These are phyloP conservation scores for Solanum sejunctum DNA, from an alignment of 257 asterid genomes.

Conservation along the genomic window DNA sequence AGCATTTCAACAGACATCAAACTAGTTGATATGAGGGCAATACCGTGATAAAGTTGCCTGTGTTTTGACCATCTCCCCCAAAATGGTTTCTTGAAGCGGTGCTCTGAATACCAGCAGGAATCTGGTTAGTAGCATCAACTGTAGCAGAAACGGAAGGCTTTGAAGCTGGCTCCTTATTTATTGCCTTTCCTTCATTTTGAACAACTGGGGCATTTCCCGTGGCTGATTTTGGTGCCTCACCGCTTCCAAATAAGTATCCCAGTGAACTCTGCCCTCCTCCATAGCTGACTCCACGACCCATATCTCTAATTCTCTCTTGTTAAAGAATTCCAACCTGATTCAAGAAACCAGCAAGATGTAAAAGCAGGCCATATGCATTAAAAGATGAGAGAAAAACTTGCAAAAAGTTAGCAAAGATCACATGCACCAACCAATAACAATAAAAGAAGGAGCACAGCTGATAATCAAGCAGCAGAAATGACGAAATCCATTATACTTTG, in stretches of 20 bases:
- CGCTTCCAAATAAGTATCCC: conserved; percentile 51
- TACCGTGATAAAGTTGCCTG: conserved; percentile 53
- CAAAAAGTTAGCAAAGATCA: neutral
- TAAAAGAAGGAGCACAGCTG: neutral
- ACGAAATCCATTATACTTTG: neutral
- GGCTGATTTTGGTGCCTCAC: conserved; percentile 45
- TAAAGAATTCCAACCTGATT: neutral
- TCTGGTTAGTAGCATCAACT: conserved; percentile 39
- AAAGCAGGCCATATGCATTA: neutral
- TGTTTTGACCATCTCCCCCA: conserved; percentile 40
- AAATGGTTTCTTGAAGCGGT: conserved; percentile 32
- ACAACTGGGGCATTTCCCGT: conserved; percentile 20
- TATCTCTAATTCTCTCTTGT: conserved; percentile 4
- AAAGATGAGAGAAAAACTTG: neutral
- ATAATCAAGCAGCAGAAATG: neutral
- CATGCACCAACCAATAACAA: neutral
- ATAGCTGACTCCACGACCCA: conserved; percentile 64
- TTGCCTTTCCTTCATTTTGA: conserved; percentile 20
- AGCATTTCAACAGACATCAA: neutral
- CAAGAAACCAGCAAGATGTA: neutral
- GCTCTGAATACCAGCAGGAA: conserved; percentile 58
- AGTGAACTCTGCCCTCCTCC: conserved; percentile 67
- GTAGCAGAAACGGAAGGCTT: conserved; percentile 34
- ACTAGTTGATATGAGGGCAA: neutral
- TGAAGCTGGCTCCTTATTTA: conserved; percentile 28